These are phyloP conservation scores for Castanospermum australe DNA, from an alignment of 306 rosid species.

Conservation along the genomic window DNA sequence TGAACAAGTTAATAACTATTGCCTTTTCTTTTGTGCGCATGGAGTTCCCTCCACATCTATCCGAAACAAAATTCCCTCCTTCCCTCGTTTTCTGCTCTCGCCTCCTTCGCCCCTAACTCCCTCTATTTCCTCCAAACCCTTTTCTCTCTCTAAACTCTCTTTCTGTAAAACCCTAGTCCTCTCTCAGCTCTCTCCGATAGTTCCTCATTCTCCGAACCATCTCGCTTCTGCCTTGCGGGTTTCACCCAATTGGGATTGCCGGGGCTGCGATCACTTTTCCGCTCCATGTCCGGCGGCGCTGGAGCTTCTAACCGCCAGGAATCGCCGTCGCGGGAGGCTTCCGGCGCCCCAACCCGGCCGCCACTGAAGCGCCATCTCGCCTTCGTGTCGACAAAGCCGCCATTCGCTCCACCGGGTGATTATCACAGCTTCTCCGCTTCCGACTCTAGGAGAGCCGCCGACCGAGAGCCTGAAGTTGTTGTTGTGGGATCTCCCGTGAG, in stretches of 20 bases:
- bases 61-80: slow-evolving; percentile 99
- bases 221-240: neutral
- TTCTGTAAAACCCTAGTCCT: slow-evolving; percentile 10
- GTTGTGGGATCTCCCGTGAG: slow-evolving; percentile 85
- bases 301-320: slow-evolving; percentile 58
- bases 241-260: neutral
- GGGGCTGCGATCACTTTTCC: neutral
- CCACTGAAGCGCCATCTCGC: slow-evolving; percentile 74
- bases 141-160: neutral
- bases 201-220: neutral
- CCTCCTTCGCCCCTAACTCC: slow-evolving; percentile 32
- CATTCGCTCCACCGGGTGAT: slow-evolving; percentile 68
- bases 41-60: slow-evolving; percentile 97
- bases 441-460: slow-evolving; percentile 41
- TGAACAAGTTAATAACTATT: neutral
- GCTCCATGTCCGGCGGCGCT: slow-evolving; percentile 66
- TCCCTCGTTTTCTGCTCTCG: slow-evolving; percentile 93
- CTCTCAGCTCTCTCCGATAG: neutral
- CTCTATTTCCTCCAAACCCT: slow-evolving; percentile 27
- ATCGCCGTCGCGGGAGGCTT: slow-evolving; percentile 35
- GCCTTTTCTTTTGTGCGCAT: slow-evolving; percentile 35
- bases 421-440: slow-evolving; percentile 63
- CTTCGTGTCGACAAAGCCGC: slow-evolving; percentile 73
- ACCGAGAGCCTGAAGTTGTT: slow-evolving; percentile 66
- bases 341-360: slow-evolving; percentile 47